Conservation (phyloP, 306 rosid species). For the Vachellia collinsii region DNA sequence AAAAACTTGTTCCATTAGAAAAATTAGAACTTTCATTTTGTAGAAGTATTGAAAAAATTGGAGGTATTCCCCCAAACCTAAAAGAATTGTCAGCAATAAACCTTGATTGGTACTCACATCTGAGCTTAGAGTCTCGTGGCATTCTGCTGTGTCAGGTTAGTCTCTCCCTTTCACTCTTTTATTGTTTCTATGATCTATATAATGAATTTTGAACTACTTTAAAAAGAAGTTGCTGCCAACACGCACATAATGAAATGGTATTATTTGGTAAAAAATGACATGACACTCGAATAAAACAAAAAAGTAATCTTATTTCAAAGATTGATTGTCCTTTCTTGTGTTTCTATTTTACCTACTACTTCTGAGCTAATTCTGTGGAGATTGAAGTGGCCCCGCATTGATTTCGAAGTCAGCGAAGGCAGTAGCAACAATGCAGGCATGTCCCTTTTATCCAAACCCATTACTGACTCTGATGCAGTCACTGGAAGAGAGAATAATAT, state of each 20-base stretch:
- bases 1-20: not conserved
- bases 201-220: not conserved
- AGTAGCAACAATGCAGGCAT: not conserved
- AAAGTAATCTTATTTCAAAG: not conserved
- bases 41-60: not conserved
- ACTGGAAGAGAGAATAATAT: not conserved
- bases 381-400: not conserved
- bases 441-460: not conserved
- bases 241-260: not conserved
- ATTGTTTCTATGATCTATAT: not conserved
- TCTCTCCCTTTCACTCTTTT: not conserved
- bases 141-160: not conserved
- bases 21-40: not conserved
- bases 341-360: too few species aligned
- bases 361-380: not conserved
- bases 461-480: not conserved
- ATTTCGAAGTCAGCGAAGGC: not conserved
- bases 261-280: not conserved
- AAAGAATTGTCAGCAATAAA: not conserved
- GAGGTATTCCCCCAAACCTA: not conserved
- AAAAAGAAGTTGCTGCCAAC: not conserved
- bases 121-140: not conserved
- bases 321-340: not conserved
- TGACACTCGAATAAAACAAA: not conserved
- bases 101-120: not conserved